These are phyloP conservation scores for Puccinia hordei DNA, from an alignment of 1,284 basidiomycete genomes.

Conservation along the genomic window DNA sequence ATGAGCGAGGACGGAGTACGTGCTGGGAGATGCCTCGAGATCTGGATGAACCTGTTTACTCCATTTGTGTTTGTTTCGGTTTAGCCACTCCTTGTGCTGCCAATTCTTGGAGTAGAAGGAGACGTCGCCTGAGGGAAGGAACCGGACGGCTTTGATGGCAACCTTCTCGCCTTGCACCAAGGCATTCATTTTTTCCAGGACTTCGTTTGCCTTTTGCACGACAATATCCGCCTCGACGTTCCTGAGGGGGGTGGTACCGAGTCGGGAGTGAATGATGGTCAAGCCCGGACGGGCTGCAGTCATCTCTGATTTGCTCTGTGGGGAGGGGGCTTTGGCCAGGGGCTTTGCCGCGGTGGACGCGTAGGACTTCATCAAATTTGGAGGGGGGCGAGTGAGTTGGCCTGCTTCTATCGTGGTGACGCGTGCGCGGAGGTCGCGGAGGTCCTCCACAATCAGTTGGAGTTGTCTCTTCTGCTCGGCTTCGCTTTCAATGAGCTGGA, in stretches of 20 bases:
- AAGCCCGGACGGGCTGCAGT: not conserved
- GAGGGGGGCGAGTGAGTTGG: too few relatives aligned
- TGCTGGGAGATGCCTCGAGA: not conserved
- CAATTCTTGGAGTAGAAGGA: not conserved
- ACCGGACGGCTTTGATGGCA: not conserved
- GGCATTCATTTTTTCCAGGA: not conserved
- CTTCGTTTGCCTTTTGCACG: not conserved
- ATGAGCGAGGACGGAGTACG: not conserved
- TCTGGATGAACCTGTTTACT: not conserved
- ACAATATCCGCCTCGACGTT: not conserved
- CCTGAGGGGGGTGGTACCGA: not conserved
- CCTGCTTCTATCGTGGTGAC: too few relatives aligned
- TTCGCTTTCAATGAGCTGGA: too few relatives aligned
- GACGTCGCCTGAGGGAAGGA: not conserved
- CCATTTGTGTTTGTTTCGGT: not conserved
- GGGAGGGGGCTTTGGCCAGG: slow-evolving; percentile 37
- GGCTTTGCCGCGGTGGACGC: slow-evolving; percentile 46
- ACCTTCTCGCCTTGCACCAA: not conserved
- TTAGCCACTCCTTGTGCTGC: not conserved
- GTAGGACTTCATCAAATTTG: not conserved
- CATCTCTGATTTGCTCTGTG: not conserved
- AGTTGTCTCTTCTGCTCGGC: too few relatives aligned
- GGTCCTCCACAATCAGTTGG: too few relatives aligned
- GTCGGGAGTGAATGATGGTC: not conserved
- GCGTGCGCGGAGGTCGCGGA: too few relatives aligned